A percentile compares a stretch with the other conserved stretches of the same genome.
These are phyloP conservation scores for Fusarium chlamydosporum DNA, from an alignment of 2,329 filamentous ascomycete genomes.

Conservation along the genomic window DNA sequence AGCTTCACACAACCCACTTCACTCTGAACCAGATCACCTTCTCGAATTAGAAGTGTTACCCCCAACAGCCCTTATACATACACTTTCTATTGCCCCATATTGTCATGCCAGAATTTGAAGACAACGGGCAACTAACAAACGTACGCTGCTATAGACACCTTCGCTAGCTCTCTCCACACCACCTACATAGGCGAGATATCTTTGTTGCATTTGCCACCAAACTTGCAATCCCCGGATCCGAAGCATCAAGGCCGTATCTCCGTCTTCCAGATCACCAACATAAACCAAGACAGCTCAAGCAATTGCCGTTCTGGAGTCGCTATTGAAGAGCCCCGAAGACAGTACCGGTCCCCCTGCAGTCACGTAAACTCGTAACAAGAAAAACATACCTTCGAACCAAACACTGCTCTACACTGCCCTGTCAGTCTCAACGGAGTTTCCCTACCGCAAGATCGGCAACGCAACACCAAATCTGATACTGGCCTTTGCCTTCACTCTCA, in stretches of 20 bases:
- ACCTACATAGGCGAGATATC: slow-evolving; percentile 20
- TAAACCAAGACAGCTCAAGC: slow-evolving; percentile 1
- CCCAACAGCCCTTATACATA: neutral
- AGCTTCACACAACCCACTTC: slow-evolving; percentile 4
- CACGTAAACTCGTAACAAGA: slow-evolving; percentile 34
- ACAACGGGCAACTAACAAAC: slow-evolving; percentile 18
- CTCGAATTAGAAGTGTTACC: slow-evolving; percentile 20
- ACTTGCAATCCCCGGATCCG: slow-evolving; percentile 41
- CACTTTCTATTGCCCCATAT: slow-evolving; percentile 14
- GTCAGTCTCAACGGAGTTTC: slow-evolving; percentile 31
- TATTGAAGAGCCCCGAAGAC: slow-evolving; percentile 49
- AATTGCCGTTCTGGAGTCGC: slow-evolving; percentile 50
- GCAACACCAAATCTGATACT: slow-evolving; percentile 20
- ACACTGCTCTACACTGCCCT: slow-evolving; percentile 14
- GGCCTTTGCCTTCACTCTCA: slow-evolving; percentile 19
- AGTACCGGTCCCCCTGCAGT: slow-evolving; percentile 44
- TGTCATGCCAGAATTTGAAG: slow-evolving; percentile 26
- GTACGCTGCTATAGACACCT: slow-evolving; percentile 28
- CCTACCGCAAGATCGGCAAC: slow-evolving; percentile 40
- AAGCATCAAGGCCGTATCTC: slow-evolving; percentile 37
- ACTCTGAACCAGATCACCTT: slow-evolving; percentile 24
- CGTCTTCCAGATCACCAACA: slow-evolving; percentile 15
- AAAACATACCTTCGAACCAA: slow-evolving; percentile 20
- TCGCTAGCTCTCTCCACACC: slow-evolving; percentile 37
- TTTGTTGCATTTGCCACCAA: slow-evolving; percentile 45